Conservation (phyloP, 2,329 filamentous ascomycete genomes). For the Curvularia lunata region DNA sequence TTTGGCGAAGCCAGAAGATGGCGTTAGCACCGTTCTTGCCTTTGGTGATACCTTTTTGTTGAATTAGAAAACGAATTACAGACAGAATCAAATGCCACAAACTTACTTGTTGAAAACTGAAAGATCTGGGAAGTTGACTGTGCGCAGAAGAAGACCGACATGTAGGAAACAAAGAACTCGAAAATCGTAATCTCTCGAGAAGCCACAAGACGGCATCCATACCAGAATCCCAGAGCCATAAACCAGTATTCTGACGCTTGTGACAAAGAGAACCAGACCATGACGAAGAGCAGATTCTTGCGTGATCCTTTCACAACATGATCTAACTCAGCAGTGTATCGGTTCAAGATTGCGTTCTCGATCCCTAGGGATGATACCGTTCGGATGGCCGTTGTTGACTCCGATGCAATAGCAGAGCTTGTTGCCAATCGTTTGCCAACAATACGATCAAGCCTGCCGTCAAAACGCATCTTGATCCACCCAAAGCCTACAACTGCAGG, state of each 20-base stretch:
- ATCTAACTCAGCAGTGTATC: slow-evolving; percentile 74
- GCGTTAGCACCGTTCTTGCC: slow-evolving; percentile 76
- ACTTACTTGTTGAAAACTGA: slow-evolving; percentile 47
- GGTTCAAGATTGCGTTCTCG: slow-evolving; percentile 61
- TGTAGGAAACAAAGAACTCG: slow-evolving; percentile 62
- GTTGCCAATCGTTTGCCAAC: slow-evolving; percentile 71
- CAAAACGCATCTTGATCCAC: slow-evolving; percentile 84
- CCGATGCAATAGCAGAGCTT: slow-evolving; percentile 64
- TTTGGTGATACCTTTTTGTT: slow-evolving; percentile 73
- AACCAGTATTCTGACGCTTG: slow-evolving; percentile 83
- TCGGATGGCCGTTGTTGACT: slow-evolving; percentile 65
- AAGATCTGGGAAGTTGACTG: slow-evolving; percentile 11
- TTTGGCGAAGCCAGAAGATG: slow-evolving; percentile 49
- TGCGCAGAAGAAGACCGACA: slow-evolving; percentile 43
- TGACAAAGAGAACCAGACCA: slow-evolving; percentile 74
- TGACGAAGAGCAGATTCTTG: slow-evolving; percentile 17
- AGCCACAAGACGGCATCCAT: slow-evolving; percentile 33
- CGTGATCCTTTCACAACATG: slow-evolving; percentile 34
- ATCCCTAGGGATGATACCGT: slow-evolving; percentile 88
- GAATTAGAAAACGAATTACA: too few species aligned
- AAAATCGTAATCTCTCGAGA: slow-evolving; percentile 71
- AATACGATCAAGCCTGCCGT: slow-evolving; percentile 13
- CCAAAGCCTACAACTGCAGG: slow-evolving; percentile 16
- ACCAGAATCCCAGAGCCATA: slow-evolving; percentile 82
- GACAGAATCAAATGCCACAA: too few species aligned